phyloP scores from a whole-genome alignment of 805 yeast species.

The Wickerhamiella sorbophila region DNA sequence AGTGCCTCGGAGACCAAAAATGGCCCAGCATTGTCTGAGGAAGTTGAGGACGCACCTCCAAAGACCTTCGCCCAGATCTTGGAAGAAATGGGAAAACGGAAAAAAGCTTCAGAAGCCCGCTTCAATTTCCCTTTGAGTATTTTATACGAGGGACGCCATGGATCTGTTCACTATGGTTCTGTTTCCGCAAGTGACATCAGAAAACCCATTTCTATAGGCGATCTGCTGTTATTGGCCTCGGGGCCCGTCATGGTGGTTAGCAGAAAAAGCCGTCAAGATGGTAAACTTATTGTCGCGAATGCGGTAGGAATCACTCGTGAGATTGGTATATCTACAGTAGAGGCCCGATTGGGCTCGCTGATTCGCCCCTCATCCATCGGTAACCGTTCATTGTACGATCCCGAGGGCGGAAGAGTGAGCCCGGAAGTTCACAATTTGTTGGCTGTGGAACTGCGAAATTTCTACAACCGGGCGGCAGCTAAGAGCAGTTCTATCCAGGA shows the following conservation, averaged over 20 bases:
- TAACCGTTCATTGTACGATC: background rate
- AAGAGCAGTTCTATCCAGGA: slow-evolving; percentile 1
- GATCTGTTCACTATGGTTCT: too few species aligned
- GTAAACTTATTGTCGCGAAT: slow-evolving; percentile 7
- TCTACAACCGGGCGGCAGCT: background rate
- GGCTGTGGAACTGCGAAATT: slow-evolving; percentile 6
- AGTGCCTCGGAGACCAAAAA: too few species aligned
- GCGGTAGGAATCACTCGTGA: slow-evolving; percentile 6
- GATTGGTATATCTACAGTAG: slow-evolving; percentile 2
- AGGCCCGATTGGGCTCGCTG: slow-evolving; percentile 9
- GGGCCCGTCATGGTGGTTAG: slow-evolving; percentile 9
- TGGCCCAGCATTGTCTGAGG: background rate
- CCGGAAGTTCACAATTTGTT: slow-evolving; percentile 4
- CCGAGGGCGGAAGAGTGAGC: background rate
- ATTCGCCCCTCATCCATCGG: background rate
- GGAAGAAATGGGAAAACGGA: background rate
- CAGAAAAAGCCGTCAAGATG: slow-evolving; percentile 5
- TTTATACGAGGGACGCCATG: too few species aligned
- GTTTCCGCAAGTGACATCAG: background rate
- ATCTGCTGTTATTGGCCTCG: slow-evolving; percentile 8
- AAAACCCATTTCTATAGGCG: slow-evolving; percentile 5
- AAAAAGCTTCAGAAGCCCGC: too few species aligned
- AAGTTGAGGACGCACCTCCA: background rate
- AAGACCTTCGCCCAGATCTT: background rate
- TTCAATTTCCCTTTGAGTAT: too few species aligned